Evolutionary conservation across 2,329 filamentous ascomycete species (phyloP), one percentile per base, ranked within the genome.

Genomic region (Coniochaeta pulveracea): DNA sequence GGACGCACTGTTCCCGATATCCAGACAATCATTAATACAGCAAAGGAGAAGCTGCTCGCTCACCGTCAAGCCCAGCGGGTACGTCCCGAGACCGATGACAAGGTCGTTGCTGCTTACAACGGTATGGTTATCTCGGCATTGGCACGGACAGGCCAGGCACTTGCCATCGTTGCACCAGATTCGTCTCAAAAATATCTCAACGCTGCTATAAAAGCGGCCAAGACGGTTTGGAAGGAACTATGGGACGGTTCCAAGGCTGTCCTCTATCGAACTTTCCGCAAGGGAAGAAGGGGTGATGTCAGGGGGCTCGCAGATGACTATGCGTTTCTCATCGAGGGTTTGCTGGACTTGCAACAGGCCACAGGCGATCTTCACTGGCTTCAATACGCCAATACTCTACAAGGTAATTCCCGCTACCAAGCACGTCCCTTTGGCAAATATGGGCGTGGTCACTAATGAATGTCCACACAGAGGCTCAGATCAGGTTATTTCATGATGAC

Each of bases 251-350:
- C 61, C 1, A 66, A 64, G 1, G 70, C 72, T 29, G 69, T 71
- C 4, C 60, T 96, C 11, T 83, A 79, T 50, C 72, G 88, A 32
- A 74, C 89, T 26, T 93, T 80, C 56, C 74, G 76, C 19, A 72
- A 78, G 39, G 68, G 73, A 42, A 62, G 66, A 2, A 65, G 74
- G 7, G 76, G 79, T 18, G 65, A 74, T 12, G 77, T 75, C 0
- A 65, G 68, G 24, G 88, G 74, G 0, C 93, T 96, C 55, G 85
- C 89, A 1, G 91, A 96, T 46, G 91, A 98, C 58, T 96, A 96
- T 50, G 85, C 89, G 3, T 94, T 89, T 54, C 55, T 96, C 25
- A 82, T 86, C 32, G 74, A 80, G 32, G 89, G 86, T 1, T 64
- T 95, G 2, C 62, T 96, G 36, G 80, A 88, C 44, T 69, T 96